phyloP scores from a whole-genome alignment of 352 stramenopile genomes.

The Globisporangium camurandrum region DNA sequence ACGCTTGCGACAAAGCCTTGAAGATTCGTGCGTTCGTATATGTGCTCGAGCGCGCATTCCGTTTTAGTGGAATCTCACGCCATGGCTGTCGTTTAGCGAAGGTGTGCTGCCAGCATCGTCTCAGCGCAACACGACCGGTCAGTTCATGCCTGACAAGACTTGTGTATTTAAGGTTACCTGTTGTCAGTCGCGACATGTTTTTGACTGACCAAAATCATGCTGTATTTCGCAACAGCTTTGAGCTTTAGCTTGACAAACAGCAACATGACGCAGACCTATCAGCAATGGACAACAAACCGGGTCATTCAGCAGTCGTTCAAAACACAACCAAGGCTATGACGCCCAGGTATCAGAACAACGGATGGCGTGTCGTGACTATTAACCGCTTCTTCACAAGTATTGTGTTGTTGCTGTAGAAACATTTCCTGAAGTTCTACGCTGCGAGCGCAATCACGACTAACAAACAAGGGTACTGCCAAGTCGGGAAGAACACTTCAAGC shows the following conservation, averaged over 20 bases:
- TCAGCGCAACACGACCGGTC: not conserved
- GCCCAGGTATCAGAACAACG: too few relatives aligned
- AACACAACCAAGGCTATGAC: too few relatives aligned
- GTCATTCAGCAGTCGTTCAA: too few relatives aligned
- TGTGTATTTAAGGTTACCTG: not conserved
- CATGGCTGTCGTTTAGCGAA: not conserved
- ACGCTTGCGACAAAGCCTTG: not conserved
- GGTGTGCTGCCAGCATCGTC: not conserved
- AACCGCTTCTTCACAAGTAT: too few relatives aligned
- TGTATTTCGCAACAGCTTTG: not conserved
- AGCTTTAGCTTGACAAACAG: not conserved
- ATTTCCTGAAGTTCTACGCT: too few relatives aligned
- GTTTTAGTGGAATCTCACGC: not conserved
- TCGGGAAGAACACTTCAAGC: too few relatives aligned
- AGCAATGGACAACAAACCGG: not conserved
- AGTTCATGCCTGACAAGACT: conserved; percentile 4
- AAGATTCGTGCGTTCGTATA: not conserved
- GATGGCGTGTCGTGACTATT: too few relatives aligned
- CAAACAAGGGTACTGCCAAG: too few relatives aligned
- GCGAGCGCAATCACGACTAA: too few relatives aligned
- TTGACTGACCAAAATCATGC: not conserved
- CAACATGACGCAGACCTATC: not conserved
- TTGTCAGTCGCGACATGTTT: too few relatives aligned
- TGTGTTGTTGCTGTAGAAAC: too few relatives aligned
- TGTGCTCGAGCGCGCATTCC: not conserved